Conservation (phyloP, 495 filamentous ascomycete species). For the Penicillium atrosanguineum region DNA sequence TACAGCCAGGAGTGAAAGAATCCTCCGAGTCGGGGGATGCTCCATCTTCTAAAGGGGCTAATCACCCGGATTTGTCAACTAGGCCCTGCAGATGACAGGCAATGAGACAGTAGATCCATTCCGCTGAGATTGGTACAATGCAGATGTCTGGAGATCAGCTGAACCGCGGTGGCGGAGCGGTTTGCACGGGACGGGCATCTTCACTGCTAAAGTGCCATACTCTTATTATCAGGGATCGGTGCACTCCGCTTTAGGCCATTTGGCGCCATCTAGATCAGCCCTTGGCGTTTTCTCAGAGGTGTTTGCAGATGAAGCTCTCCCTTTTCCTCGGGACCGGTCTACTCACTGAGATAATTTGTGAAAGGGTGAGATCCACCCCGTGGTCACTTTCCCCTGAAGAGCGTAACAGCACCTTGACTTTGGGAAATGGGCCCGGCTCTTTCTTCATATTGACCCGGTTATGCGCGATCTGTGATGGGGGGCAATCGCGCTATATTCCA, state of each 20-base stretch:
- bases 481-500: not conserved
- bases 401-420: not conserved
- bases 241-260: not conserved
- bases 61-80: not conserved
- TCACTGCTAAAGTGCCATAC: not conserved
- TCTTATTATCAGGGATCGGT: not conserved
- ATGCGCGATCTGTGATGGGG: conserved; percentile 1
- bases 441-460: not conserved
- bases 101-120: conserved; percentile 8
- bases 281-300: not conserved
- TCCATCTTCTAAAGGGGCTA: not conserved
- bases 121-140: conserved; percentile 19
- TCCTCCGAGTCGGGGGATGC: conserved; percentile 8
- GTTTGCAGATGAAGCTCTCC: not conserved
- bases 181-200: conserved; percentile 14
- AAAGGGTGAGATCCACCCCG: not conserved
- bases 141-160: conserved; percentile 13
- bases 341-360: not conserved
- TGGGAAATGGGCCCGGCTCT: not conserved
- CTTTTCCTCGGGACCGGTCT: not conserved
- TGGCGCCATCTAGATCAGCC: not conserved
- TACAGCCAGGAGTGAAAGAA: conserved; percentile 1
- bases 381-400: not conserved
- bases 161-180: conserved; percentile 8
- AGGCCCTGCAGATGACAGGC: conserved; percentile 12